Evolutionary conservation across 495 filamentous ascomycete species (phyloP).

Genomic region (Astrothelium macrocarpum): DNA sequence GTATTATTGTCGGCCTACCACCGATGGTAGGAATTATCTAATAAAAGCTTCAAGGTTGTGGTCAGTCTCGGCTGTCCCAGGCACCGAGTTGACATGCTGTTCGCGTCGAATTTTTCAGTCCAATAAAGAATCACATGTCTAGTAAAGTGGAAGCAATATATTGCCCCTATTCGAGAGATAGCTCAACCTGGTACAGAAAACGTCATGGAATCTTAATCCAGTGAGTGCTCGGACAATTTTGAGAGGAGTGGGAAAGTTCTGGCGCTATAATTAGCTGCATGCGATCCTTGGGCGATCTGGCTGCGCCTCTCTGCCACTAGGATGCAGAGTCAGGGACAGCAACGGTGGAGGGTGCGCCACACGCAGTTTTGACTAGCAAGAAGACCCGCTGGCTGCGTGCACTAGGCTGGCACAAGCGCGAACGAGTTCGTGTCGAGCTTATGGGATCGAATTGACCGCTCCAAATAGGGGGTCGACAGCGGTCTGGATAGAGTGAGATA

Average conservation of each 20-base stretch:
- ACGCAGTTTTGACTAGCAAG: background rate
- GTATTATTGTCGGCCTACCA: background rate
- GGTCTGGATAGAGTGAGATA: background rate
- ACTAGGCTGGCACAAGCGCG: background rate
- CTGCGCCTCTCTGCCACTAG: background rate
- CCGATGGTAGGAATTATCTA: background rate
- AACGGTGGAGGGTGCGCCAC: background rate
- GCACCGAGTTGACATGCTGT: background rate
- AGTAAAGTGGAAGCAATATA: conserved; percentile 4
- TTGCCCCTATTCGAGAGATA: background rate
- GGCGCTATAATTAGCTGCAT: conserved; percentile 3
- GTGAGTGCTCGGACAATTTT: background rate
- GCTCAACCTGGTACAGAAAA: background rate
- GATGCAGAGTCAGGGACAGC: background rate
- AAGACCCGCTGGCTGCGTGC: background rate
- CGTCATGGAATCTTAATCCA: background rate
- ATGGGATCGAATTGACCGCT: background rate
- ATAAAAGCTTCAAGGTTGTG: background rate
- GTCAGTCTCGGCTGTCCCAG: background rate
- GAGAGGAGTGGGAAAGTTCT: background rate
- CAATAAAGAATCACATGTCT: background rate
- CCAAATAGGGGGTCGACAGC: background rate
- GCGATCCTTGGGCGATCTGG: background rate
- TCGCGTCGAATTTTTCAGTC: background rate
- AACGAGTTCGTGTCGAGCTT: background rate